phyloP scores from a whole-genome alignment of 805 yeast genomes.

The Saturnispora mendoncae region DNA sequence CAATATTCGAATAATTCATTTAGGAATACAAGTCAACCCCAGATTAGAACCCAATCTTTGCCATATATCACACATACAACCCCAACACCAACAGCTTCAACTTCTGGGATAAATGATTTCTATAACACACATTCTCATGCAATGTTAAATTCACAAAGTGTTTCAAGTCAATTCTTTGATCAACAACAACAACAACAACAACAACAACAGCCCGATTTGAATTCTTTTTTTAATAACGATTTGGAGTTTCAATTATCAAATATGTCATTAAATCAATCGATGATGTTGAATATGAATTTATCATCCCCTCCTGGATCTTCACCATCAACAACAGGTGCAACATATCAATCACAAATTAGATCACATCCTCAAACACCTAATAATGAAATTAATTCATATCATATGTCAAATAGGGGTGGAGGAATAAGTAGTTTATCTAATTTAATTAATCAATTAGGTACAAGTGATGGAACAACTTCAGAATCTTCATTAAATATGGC shows the following conservation, averaged over 20 bases:
- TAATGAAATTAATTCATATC: conserved; percentile 4
- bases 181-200: background rate
- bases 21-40: conserved; percentile 8
- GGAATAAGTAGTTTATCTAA: conserved; percentile 6
- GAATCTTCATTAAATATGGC: background rate
- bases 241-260: conserved; percentile 16
- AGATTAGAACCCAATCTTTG: conserved; percentile 6
- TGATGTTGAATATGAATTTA: conserved; percentile 10
- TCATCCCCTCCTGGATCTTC: conserved; percentile 13
- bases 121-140: conserved; percentile 8
- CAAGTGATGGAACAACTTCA: background rate
- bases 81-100: background rate
- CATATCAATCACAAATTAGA: conserved; percentile 7
- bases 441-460: conserved; percentile 6
- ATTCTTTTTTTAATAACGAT: conserved; percentile 16
- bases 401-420: conserved; percentile 4
- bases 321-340: conserved; percentile 9
- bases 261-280: conserved; percentile 14
- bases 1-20: conserved; percentile 6
- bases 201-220: conserved; percentile 10
- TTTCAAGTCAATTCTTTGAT: conserved; percentile 5
- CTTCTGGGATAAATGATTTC: conserved; percentile 7
- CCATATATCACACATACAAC: background rate
- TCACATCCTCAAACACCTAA: conserved; percentile 5
- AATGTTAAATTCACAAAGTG: conserved; percentile 10